Percentiles rank a stretch among this genome's conserved stretches.
Conservation (phyloP, 2,329 filamentous ascomycete genomes). For the Exophiala viscosa region DNA sequence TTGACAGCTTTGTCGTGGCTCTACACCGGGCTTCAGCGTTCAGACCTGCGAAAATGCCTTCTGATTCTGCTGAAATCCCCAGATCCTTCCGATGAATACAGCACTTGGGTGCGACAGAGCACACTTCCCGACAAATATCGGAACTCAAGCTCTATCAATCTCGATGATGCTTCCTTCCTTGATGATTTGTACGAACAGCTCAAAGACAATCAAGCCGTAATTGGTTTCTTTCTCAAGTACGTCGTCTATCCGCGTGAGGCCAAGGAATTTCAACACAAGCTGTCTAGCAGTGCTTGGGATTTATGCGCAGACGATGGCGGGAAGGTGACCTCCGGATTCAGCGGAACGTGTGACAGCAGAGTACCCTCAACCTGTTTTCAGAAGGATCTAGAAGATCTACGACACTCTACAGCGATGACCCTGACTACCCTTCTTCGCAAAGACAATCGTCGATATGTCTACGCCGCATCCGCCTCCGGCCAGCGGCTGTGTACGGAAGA, state of each 20-base stretch:
- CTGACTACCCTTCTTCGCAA: constrained; percentile 55
- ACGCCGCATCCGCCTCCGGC: constrained; percentile 22
- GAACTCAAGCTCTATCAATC: constrained; percentile 53
- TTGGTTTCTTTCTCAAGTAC: constrained; percentile 62
- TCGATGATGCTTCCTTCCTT: constrained; percentile 53
- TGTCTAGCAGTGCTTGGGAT: constrained; percentile 61
- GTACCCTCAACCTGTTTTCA: constrained; percentile 58
- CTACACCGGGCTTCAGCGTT: constrained; percentile 51
- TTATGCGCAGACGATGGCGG: constrained; percentile 48
- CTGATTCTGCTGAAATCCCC: constrained; percentile 49
- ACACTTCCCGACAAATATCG: constrained; percentile 35
- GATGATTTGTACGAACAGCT: constrained; percentile 53
- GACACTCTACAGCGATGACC: constrained; percentile 66
- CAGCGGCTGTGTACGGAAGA: constrained; percentile 35
- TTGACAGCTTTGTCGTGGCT: constrained; percentile 58
- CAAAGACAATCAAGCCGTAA: constrained; percentile 48
- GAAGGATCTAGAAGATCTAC: constrained; percentile 51
- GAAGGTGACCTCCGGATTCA: constrained; percentile 58
- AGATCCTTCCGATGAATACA: constrained; percentile 50
- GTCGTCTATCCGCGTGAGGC: constrained; percentile 61
- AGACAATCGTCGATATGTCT: constrained; percentile 43
- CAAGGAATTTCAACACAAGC: constrained; percentile 60
- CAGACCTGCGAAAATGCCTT: constrained; percentile 50
- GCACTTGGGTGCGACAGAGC: constrained; percentile 33
- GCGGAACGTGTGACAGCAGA: constrained; percentile 61